These are phyloP conservation scores for Madurella fahalii DNA, from an alignment of 2,329 filamentous ascomycete genomes.

Conservation along the genomic window DNA sequence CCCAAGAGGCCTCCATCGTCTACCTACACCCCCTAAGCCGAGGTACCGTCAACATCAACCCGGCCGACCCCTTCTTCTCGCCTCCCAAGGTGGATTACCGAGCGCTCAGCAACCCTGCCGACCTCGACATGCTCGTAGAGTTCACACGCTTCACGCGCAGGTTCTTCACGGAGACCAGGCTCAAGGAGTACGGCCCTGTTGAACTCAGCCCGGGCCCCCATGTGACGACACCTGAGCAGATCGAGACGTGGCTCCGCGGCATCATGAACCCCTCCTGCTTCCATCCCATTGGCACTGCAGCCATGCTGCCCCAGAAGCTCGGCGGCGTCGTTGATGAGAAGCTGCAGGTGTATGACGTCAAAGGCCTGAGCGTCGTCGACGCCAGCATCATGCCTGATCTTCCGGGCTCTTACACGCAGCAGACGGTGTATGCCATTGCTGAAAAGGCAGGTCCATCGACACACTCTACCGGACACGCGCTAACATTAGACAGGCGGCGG, in stretches of 20 bases:
- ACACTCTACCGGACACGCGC: background rate
- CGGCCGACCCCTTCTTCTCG: conserved; percentile 34
- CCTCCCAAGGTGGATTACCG: conserved; percentile 37
- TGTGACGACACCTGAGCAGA: conserved; percentile 26
- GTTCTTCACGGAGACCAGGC: conserved; percentile 20
- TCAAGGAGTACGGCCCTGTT: conserved; percentile 32
- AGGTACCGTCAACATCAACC: conserved; percentile 36
- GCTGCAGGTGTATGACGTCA: conserved; percentile 41
- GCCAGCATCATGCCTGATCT: conserved; percentile 42
- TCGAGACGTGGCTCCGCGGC: conserved; percentile 23
- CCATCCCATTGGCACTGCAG: conserved; percentile 41
- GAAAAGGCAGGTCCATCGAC: conserved; percentile 25
- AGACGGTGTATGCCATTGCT: conserved; percentile 28
- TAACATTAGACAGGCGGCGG: conserved; percentile 15
- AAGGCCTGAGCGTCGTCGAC: conserved; percentile 43
- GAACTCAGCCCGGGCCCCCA: conserved; percentile 35
- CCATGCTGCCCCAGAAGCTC: conserved; percentile 41
- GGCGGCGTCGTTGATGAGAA: conserved; percentile 44
- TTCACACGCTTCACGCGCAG: conserved; percentile 36
- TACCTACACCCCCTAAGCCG: conserved; percentile 37
- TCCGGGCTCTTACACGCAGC: conserved; percentile 25
- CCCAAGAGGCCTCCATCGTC: conserved; percentile 28
- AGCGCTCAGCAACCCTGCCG: conserved; percentile 44
- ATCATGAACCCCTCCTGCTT: conserved; percentile 30
- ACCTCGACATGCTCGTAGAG: conserved; percentile 43